phyloP scores from a whole-genome alignment of 768 basidiomycete genomes.

The Lanmaoa pseudosensibilis region DNA sequence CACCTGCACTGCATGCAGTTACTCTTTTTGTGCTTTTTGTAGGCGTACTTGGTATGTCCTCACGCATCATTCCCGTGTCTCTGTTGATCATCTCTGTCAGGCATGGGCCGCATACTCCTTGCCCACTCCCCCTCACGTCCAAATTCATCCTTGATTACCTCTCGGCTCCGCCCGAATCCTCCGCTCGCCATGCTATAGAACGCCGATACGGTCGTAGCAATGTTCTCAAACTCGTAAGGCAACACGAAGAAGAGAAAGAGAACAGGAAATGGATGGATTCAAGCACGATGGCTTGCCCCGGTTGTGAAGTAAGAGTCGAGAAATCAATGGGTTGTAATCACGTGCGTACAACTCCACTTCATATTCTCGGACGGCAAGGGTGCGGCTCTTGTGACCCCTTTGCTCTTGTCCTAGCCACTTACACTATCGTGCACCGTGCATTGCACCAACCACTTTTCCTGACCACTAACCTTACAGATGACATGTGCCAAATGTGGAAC shows the following conservation, averaged over 20 bases:
- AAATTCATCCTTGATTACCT: conserved; percentile 68
- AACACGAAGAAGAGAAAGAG: conserved; percentile 70
- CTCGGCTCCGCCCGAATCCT: conserved; percentile 51
- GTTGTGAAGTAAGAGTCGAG: conserved; percentile 71
- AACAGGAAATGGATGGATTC: conserved; percentile 72
- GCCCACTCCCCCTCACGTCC: conserved; percentile 67
- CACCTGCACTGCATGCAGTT: conserved; percentile 67
- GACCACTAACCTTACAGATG: conserved; percentile 50
- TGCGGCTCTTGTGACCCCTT: neutral
- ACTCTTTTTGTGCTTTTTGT: conserved; percentile 84
- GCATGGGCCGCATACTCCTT: conserved; percentile 80
- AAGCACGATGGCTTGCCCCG: conserved; percentile 71
- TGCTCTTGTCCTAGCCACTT: neutral
- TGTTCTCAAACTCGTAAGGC: conserved; percentile 56
- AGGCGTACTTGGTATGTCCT: conserved; percentile 67
- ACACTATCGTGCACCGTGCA: neutral
- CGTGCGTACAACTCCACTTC: conserved; percentile 44
- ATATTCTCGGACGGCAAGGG: neutral
- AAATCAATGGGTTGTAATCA: conserved; percentile 86
- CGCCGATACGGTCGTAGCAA: conserved; percentile 61
- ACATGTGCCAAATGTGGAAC: conserved; percentile 69
- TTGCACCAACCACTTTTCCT: neutral
- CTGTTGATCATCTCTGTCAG: conserved; percentile 37
- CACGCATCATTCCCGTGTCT: neutral
- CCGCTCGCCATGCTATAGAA: conserved; percentile 54